These are phyloP conservation scores for Nakataea oryzae DNA, from an alignment of 2,329 filamentous ascomycete genomes.

Conservation along the genomic window DNA sequence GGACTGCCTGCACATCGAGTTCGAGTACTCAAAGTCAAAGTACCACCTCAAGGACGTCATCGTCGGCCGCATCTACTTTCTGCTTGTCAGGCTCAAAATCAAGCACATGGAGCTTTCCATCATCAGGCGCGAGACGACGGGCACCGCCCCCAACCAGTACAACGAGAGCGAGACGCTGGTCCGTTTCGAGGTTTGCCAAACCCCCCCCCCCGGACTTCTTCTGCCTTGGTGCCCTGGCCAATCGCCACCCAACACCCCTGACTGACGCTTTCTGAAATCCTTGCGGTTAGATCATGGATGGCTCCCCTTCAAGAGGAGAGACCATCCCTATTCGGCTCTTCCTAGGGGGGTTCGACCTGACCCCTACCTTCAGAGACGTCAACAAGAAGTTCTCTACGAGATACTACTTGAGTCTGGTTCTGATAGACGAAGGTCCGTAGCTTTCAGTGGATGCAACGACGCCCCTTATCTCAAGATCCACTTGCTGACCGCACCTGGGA, in stretches of 20 bases:
- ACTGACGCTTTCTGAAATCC: constrained; percentile 1
- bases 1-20: constrained; percentile 98
- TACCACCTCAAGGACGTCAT: constrained; percentile 99
- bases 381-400: constrained; percentile 99
- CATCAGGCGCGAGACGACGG: constrained; percentile 92
- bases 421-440: constrained; percentile 79
- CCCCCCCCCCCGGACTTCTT: too few species aligned
- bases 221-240: background rate
- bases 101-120: constrained; percentile 99
- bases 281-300: constrained; percentile 77
- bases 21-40: constrained; percentile 98
- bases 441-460: constrained; percentile 7
- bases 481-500: background rate
- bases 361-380: constrained; percentile 95
- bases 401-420: constrained; percentile 91
- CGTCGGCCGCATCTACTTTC: constrained; percentile 95
- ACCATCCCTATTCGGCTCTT: constrained; percentile 96
- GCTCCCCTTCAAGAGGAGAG: constrained; percentile 87
- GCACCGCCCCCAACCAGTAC: constrained; percentile 94
- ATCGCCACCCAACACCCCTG: background rate
- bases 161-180: constrained; percentile 98
- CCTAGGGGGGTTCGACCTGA: constrained; percentile 93
- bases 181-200: constrained; percentile 67
- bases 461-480: background rate
- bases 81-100: constrained; percentile 94